These are phyloP conservation scores for Cystobasidium tubakii DNA, from an alignment of 768 basidiomycete species.

Conservation along the genomic window DNA sequence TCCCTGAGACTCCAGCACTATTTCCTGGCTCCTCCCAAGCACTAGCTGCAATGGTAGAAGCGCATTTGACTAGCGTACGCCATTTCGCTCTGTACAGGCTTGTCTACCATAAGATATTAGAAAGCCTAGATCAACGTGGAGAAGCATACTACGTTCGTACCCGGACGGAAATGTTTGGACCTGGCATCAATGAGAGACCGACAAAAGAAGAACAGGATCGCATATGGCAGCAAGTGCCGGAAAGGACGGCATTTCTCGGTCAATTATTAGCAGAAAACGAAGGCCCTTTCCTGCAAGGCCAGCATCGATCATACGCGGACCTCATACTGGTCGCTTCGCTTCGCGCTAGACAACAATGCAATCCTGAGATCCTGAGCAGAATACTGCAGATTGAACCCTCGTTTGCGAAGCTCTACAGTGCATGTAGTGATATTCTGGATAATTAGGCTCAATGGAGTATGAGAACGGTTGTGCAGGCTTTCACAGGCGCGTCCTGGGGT, in stretches of 20 bases:
- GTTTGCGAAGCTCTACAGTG: neutral
- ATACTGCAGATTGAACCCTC: neutral
- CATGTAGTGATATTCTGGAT: neutral
- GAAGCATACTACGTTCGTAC: neutral
- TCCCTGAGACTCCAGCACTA: neutral
- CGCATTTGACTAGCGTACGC: neutral
- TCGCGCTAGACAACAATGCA: neutral
- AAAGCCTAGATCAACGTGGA: neutral
- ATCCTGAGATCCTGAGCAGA: neutral
- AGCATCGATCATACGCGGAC: slow-evolving; percentile 18
- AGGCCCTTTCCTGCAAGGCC: slow-evolving; percentile 21
- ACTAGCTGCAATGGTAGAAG: slow-evolving; percentile 1
- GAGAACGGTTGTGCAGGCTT: too few relatives aligned
- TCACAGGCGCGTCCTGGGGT: too few relatives aligned
- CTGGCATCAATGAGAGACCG: neutral
- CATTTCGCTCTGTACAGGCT: neutral
- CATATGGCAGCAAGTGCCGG: neutral
- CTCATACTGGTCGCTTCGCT: neutral
- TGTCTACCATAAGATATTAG: neutral
- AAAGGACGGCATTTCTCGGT: neutral
- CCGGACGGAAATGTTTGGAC: neutral
- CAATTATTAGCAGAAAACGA: neutral
- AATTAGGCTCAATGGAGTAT: neutral
- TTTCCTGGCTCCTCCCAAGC: neutral
- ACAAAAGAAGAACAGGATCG: neutral